These are phyloP conservation scores for Sclerotinia nivalis DNA, from an alignment of 2,329 filamentous ascomycete species.

Conservation along the genomic window DNA sequence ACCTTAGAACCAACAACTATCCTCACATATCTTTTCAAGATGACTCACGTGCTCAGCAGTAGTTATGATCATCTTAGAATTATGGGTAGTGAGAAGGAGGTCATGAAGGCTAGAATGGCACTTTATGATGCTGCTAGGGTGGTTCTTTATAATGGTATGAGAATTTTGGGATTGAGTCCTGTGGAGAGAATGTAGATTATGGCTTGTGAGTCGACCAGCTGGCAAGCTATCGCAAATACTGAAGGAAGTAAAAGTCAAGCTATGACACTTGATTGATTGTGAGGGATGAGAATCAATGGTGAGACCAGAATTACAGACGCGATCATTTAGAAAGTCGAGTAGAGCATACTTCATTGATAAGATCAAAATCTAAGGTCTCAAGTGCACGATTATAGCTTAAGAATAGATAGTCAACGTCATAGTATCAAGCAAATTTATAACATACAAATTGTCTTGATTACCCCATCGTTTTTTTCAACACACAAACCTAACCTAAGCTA, in stretches of 20 bases:
- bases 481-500: background rate
- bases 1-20: slow-evolving; percentile 74
- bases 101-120: slow-evolving; percentile 72
- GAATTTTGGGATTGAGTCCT: slow-evolving; percentile 73
- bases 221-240: too few relatives aligned
- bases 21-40: slow-evolving; percentile 75
- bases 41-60: slow-evolving; percentile 77
- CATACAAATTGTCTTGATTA: too few relatives aligned
- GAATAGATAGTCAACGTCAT: background rate
- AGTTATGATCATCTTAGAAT: slow-evolving; percentile 83
- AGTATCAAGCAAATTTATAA: background rate
- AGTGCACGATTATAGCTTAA: background rate
- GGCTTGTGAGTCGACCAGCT: background rate
- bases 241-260: too few relatives aligned
- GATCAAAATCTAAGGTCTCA: background rate
- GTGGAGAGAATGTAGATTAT: slow-evolving; percentile 53
- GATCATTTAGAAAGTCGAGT: too few relatives aligned
- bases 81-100: slow-evolving; percentile 72
- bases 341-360: too few relatives aligned
- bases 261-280: too few relatives aligned
- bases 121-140: slow-evolving; percentile 75
- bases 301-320: too few relatives aligned
- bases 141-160: slow-evolving; percentile 82
- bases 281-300: too few relatives aligned
- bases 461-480: background rate